Base-by-base conservation (phyloP, 2,329 filamentous ascomycete species). In the Ophiostoma pallidulum region DNA sequence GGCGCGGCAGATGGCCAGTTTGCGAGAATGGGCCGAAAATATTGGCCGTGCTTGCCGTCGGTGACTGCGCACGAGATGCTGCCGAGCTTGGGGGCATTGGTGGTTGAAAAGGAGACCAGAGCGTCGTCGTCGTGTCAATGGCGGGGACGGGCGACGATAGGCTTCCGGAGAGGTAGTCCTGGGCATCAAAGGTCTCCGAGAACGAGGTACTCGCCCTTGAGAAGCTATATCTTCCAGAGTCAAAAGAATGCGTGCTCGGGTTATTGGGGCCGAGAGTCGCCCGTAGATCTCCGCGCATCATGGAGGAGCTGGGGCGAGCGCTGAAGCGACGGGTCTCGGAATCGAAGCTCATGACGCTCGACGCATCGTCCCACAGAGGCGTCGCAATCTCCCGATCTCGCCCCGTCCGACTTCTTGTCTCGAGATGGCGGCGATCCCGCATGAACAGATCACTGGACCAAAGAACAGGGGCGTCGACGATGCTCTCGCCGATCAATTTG, bases 401-500 rank as follows among this genome's bases (percentile, higher is more conserved):
- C 0, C 62, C 56, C 10, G 60, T 61, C 42, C 63, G 62, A 31
- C 54, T 55, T 33, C 54, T 55, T 3, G 67, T 66, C 43, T 79
- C 78, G 47, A 80, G 75, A 45, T 75, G 67, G 36, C 76, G 72
- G 52, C 84, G 82, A 57, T 96, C 90, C 19, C 85, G 77, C 50
- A 82, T 78, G 61, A 87, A 97, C 1, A 98, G 72, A 49, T 94
- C 85, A 59, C 89, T 96, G 0, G 89, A 89, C 89, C 89, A 96
- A 2, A 97, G 69, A 0, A 94, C 86, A 0, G 91, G 89, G 0
- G 86, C 86, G 32, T 94, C 86, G 51, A 85, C 73, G 52, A 94
- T 81, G 39, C 80, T 88, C 51, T 94, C 86, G 24, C 87, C 88
- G 26, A 94, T 83, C 8, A 97, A 72, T 60, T 88, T 89, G 56